phyloP scores from a whole-genome alignment of 306 rosid species.

The Cucurbita argyrosperma region DNA sequence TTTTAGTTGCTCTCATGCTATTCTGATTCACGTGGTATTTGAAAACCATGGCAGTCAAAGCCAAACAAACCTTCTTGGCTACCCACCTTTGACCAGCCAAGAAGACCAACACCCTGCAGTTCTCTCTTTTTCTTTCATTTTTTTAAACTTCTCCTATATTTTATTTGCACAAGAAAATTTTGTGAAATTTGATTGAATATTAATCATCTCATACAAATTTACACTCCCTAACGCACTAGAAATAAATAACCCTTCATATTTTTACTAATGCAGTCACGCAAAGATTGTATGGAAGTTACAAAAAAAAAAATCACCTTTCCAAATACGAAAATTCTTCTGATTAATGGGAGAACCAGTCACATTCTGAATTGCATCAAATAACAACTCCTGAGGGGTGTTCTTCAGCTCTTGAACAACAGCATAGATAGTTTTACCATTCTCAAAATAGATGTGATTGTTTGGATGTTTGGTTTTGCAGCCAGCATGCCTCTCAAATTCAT shows the following conservation, averaged over 20 bases:
- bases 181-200: background rate
- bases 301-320: slow-evolving; percentile 51
- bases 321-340: slow-evolving; percentile 61
- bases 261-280: background rate
- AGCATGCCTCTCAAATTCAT: slow-evolving; percentile 87
- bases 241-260: background rate
- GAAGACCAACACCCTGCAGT: background rate
- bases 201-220: background rate
- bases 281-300: background rate
- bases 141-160: background rate
- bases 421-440: slow-evolving; percentile 86
- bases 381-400: slow-evolving; percentile 72
- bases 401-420: slow-evolving; percentile 92
- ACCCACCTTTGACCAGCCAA: background rate
- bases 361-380: slow-evolving; percentile 70
- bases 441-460: slow-evolving; percentile 84
- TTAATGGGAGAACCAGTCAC: slow-evolving; percentile 72
- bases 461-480: slow-evolving; percentile 96
- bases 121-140: background rate
- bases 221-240: background rate
- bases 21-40: background rate
- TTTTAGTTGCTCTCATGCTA: background rate
- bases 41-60: background rate
- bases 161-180: background rate
- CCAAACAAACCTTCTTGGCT: background rate